Evolutionary conservation across 2,329 filamentous ascomycete genomes (phyloP).

Genomic region (Microcyclosporella mali): DNA sequence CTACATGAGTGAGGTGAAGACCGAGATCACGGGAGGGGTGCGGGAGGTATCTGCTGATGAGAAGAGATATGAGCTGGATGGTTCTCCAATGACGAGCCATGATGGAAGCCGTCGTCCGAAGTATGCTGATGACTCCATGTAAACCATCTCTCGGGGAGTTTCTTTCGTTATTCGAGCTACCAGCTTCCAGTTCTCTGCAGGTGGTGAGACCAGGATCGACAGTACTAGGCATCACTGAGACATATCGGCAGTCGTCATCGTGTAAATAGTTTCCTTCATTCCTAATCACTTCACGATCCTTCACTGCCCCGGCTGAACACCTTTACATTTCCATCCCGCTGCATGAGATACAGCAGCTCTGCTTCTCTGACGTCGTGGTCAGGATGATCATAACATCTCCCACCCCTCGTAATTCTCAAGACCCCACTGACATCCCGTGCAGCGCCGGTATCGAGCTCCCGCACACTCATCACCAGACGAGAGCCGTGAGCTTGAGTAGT

Average conservation of each 20-base stretch:
- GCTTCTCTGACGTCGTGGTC: conserved; percentile 42
- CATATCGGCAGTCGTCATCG: too few relatives aligned
- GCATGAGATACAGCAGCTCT: conserved; percentile 77
- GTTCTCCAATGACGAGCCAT: neutral
- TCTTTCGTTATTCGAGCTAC: too few relatives aligned
- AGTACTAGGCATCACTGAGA: too few relatives aligned
- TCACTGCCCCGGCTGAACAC: conserved; percentile 71
- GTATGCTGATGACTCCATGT: neutral
- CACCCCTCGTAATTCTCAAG: conserved; percentile 63
- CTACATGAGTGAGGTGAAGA: conserved; percentile 3
- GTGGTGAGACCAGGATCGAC: too few relatives aligned
- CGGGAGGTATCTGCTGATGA: conserved; percentile 3
- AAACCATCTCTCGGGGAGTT: too few relatives aligned
- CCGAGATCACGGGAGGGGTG: conserved; percentile 9
- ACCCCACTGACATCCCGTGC: conserved; percentile 89
- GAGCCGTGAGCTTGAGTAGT: conserved; percentile 70
- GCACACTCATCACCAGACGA: conserved; percentile 61
- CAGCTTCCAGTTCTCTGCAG: too few relatives aligned
- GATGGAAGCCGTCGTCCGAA: neutral
- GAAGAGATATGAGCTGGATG: conserved; percentile 3
- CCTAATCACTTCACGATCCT: too few relatives aligned
- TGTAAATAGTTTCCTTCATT: too few relatives aligned
- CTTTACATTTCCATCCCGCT: conserved; percentile 68
- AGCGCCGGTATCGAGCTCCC: conserved; percentile 78
- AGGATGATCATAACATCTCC: conserved; percentile 26